A percentile compares a stretch with the other conserved stretches of the same genome.
phyloP scores from a whole-genome alignment of 176 grass and related monocot genomes.

The Avena eriantha region DNA sequence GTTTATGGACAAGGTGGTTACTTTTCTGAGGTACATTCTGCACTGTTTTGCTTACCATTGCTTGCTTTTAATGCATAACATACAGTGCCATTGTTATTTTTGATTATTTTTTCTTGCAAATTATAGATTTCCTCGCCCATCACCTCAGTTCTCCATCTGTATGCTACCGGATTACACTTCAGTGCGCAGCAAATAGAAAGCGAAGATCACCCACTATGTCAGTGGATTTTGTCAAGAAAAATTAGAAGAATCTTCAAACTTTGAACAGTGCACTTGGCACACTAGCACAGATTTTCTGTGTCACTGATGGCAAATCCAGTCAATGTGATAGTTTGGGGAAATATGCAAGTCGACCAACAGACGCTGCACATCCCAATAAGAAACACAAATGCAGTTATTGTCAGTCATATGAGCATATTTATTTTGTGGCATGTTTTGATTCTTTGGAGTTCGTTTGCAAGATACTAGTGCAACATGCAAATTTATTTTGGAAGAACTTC shows the following conservation, averaged over 20 bases:
- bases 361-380: conserved; percentile 29
- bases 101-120: conserved; percentile 27
- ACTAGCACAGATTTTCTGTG: conserved; percentile 47
- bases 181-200: conserved; percentile 48
- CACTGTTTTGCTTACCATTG: conserved; percentile 40
- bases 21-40: conserved; percentile 67
- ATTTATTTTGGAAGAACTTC: conserved; percentile 60
- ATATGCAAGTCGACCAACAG: conserved; percentile 24
- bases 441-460: conserved; percentile 77
- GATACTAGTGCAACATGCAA: conserved; percentile 54
- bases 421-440: conserved; percentile 66
- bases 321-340: conserved; percentile 30
- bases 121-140: conserved; percentile 60
- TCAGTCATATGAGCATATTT: conserved; percentile 45
- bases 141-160: conserved; percentile 65
- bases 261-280: conserved; percentile 45
- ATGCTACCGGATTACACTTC: conserved; percentile 66
- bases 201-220: conserved; percentile 33
- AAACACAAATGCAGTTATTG: conserved; percentile 15
- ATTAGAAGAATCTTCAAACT: conserved; percentile 46
- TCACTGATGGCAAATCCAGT: conserved; percentile 7
- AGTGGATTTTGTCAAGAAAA: conserved; percentile 37
- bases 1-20: conserved; percentile 55
- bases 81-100: conserved; percentile 34
- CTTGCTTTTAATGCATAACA: conserved; percentile 19